These are phyloP conservation scores for Zymoseptoria brevis DNA, from an alignment of 2,329 filamentous ascomycete genomes.

Conservation along the genomic window DNA sequence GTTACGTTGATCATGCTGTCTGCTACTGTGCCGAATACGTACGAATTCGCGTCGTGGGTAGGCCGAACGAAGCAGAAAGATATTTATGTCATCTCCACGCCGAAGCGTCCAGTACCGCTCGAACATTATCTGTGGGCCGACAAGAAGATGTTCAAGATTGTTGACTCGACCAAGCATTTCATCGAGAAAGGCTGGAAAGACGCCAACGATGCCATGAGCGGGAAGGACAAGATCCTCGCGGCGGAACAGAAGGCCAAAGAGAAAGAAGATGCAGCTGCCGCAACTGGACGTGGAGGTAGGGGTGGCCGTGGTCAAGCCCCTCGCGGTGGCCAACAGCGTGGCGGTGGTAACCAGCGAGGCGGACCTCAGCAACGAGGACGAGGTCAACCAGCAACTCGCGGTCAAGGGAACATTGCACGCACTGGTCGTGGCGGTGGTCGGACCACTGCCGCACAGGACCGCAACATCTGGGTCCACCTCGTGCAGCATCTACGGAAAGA, in stretches of 20 bases:
- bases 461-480: conserved; percentile 92
- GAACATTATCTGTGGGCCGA: conserved; percentile 96
- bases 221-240: conserved; percentile 66
- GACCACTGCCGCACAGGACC: conserved; percentile 86
- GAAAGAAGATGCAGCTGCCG: conserved; percentile 41
- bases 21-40: conserved; percentile 92
- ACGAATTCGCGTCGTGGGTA: conserved; percentile 98
- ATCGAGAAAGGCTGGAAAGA: conserved; percentile 91
- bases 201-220: conserved; percentile 72
- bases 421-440: conserved; percentile 77
- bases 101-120: conserved; percentile 86
- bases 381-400: conserved; percentile 48
- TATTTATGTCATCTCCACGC: conserved; percentile 96
- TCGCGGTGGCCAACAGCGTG: conserved; percentile 44
- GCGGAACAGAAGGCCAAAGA: conserved; percentile 37
- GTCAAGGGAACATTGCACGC: conserved; percentile 79
- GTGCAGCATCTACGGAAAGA: conserved; percentile 86
- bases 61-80: conserved; percentile 97
- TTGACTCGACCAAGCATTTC: conserved; percentile 86
- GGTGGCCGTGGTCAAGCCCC: conserved; percentile 45
- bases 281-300: conserved; percentile 45
- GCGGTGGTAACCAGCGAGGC: conserved; percentile 38
- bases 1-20: conserved; percentile 92
- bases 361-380: conserved; percentile 47
- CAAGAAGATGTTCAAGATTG: conserved; percentile 89